Evolutionary conservation across 2,329 filamentous ascomycete species (phyloP), one percentile per base, ranked within the genome.

Genomic region (Aulographum hederae): DNA sequence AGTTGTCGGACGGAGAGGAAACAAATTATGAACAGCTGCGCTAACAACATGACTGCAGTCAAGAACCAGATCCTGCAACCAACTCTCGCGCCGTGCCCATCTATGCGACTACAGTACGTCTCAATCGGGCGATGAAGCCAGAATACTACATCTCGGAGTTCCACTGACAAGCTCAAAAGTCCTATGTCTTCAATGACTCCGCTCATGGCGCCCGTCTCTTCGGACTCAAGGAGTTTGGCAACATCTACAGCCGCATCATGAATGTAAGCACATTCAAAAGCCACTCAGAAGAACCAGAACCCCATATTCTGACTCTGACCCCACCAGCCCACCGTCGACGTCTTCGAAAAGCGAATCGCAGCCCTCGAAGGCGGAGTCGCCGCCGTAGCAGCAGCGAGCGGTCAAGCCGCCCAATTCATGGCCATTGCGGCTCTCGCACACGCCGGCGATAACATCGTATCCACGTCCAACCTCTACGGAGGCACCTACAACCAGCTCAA

Each of bases 401-500:
- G 86, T 35, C 84, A 93, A 56, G 71, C 80, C 3, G 86, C 86
- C 2, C 85, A 94, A 51, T 93, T 94, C 62, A 85, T 94, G 64
- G 65, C 82, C 34, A 75, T 94, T 46, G 65, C 72, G 16, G 74
- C 84, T 5, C 73, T 95, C n/a, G 82, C 82, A 4, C 73, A 81
- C 38, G 68, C 73, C 0, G 86, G 86, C 30, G 85, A 94, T 63
- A 94, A 94, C 62, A 92, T 94, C 43, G 69, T 94, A 32, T 77
- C 81, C 10, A 93, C 86, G 5, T 75, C 76, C 31, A 92, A 91
- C 57, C 63, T 94, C 35, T 93, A 94, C 57, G 85, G 85, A 20
- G 85, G 85, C 51, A 94, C 86, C 12, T 94, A 93, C 64, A 94
- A 95, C 60, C 86, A 94, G 61, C 73, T 94, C 60, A 94, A 94